Conservation (phyloP, 1,139 yeast genomes). For the Blastobotrys apis region DNA sequence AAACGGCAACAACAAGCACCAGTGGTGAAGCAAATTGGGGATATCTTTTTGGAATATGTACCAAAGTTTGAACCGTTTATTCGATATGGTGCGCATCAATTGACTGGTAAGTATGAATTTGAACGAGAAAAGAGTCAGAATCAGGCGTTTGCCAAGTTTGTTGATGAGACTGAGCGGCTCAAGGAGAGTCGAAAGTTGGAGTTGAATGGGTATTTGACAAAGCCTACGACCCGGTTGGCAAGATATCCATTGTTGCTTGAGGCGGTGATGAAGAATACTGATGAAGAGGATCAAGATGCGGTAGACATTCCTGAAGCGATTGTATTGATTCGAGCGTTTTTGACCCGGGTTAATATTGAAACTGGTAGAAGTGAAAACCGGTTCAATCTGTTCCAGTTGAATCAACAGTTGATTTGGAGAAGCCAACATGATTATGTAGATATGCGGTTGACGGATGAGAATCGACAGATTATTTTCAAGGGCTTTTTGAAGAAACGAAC, state of each 20-base stretch:
- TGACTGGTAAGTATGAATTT: constrained; percentile 91
- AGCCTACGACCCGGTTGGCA: constrained; percentile 95
- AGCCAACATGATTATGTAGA: constrained; percentile 80
- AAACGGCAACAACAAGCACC: constrained; percentile 86
- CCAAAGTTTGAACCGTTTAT: constrained; percentile 90
- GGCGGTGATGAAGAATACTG: constrained; percentile 79
- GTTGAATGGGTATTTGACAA: constrained; percentile 85
- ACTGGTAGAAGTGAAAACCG: constrained; percentile 95
- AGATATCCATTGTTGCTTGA: constrained; percentile 81
- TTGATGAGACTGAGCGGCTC: constrained; percentile 84
- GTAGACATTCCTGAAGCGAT: constrained; percentile 69
- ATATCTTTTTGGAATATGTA: constrained; percentile 76
- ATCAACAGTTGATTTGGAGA: constrained; percentile 65
- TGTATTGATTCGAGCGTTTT: constrained; percentile 67
- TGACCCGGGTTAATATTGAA: constrained; percentile 78
- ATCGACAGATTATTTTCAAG: constrained; percentile 73
- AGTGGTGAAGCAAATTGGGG: constrained; percentile 81
- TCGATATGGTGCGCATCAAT: constrained; percentile 91
- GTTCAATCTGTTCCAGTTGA: constrained; percentile 81
- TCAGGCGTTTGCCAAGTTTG: constrained; percentile 83
- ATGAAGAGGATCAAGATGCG: constrained; percentile 68
- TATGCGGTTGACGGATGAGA: constrained; percentile 75
- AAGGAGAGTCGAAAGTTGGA: constrained; percentile 90
- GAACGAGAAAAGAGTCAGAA: constrained; percentile 92
- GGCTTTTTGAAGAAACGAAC: constrained; percentile 72